These are phyloP conservation scores for Albophoma yamanashiensis DNA, from an alignment of 2,329 filamentous ascomycete genomes.

Conservation along the genomic window DNA sequence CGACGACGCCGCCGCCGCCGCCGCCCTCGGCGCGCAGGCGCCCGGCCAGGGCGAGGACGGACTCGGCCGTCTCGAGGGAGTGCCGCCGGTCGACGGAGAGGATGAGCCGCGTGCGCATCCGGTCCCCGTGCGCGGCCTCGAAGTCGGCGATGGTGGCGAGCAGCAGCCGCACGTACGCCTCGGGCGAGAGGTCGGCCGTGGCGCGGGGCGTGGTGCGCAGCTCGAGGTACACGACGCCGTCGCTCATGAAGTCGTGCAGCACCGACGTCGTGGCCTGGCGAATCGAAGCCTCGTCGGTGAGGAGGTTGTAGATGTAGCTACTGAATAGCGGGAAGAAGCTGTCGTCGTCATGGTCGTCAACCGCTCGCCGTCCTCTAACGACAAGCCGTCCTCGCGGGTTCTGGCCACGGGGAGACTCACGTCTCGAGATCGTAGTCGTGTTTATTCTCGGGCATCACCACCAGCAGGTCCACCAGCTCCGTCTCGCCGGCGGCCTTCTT, in stretches of 20 bases:
- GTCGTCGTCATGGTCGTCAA: background rate
- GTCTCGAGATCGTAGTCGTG: constrained; percentile 59
- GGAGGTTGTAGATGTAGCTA: constrained; percentile 67
- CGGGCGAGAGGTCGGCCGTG: constrained; percentile 46
- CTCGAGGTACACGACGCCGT: constrained; percentile 70
- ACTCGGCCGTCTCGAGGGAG: constrained; percentile 45
- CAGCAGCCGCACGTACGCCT: constrained; percentile 55
- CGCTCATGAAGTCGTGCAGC: constrained; percentile 52
- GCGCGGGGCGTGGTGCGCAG: constrained; percentile 69
- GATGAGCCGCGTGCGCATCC: constrained; percentile 55
- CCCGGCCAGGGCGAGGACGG: constrained; percentile 53
- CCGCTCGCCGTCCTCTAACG: background rate
- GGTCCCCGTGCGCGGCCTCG: constrained; percentile 21
- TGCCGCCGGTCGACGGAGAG: constrained; percentile 64
- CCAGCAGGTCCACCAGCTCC: constrained; percentile 54
- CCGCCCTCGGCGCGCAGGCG: constrained; percentile 25
- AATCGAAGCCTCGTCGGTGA: constrained; percentile 51
- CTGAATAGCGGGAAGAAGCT: constrained; percentile 74
- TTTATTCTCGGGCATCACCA: constrained; percentile 59
- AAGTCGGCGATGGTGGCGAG: constrained; percentile 50
- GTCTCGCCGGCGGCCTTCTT: constrained; percentile 44
- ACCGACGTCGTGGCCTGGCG: constrained; percentile 54
- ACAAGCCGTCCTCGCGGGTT: background rate
- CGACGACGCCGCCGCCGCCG: constrained; percentile 44
- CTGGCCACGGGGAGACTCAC: constrained; percentile 34